Evolutionary conservation across 345 rosid species (phyloP).

Genomic region (Moricandia moricandioides): DNA sequence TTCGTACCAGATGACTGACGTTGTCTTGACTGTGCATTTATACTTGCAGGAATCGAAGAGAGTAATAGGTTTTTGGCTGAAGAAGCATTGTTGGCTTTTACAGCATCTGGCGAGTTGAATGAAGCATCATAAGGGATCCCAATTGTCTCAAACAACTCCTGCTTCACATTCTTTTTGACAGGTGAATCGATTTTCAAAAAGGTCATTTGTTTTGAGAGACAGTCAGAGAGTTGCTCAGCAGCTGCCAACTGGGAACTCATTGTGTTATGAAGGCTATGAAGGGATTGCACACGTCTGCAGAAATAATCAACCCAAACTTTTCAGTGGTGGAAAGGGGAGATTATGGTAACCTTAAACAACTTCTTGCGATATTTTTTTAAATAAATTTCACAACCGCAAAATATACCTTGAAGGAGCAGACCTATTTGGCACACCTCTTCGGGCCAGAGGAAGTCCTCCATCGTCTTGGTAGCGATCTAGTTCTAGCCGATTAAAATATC

Average conservation of each 20-base stretch:
- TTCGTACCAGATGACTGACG: constrained; percentile 55
- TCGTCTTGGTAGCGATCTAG: constrained; percentile 68
- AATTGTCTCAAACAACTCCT: constrained; percentile 82
- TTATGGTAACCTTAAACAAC: constrained; percentile 1
- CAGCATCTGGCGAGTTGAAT: constrained; percentile 67
- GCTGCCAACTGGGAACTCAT: constrained; percentile 74
- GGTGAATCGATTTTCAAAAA: constrained; percentile 70
- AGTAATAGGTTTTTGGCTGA: constrained; percentile 43
- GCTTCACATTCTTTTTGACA: constrained; percentile 58
- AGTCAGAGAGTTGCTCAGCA: constrained; percentile 84
- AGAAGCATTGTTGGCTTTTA: constrained; percentile 43
- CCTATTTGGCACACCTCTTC: constrained; percentile 50
- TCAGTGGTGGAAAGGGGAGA: constrained; percentile 2
- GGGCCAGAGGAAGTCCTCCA: constrained; percentile 45
- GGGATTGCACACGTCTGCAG: constrained; percentile 64
- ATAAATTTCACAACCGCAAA: constrained; percentile 17
- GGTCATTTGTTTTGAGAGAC: constrained; percentile 85
- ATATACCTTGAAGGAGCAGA: constrained; percentile 64
- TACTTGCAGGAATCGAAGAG: constrained; percentile 57
- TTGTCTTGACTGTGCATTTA: constrained; percentile 56
- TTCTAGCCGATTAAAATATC: constrained; percentile 85
- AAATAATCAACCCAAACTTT: constrained; percentile 23
- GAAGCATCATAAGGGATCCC: constrained; percentile 80
- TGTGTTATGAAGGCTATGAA: constrained; percentile 73
- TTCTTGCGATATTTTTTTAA: neutral